Evolutionary conservation across 2,329 filamentous ascomycete genomes (phyloP).

Genomic region (Fusarium sp.): DNA sequence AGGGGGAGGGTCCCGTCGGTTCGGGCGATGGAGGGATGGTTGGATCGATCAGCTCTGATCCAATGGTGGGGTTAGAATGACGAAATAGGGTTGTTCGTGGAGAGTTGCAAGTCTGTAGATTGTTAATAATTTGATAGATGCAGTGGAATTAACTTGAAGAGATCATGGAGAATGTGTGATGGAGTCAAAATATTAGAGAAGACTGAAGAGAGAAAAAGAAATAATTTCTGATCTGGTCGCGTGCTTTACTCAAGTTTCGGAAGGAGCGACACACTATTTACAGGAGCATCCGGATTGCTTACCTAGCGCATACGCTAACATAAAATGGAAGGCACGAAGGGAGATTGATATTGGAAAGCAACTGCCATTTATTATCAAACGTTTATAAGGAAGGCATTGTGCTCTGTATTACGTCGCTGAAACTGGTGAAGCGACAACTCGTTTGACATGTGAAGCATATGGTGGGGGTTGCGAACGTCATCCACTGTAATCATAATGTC

Average conservation of each 20-base stretch:
- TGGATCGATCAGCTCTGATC: conserved; percentile 35
- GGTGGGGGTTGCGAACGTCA: conserved; percentile 6
- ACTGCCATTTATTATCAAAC: background rate
- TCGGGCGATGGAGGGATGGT: conserved; percentile 35
- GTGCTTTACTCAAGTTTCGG: conserved; percentile 28
- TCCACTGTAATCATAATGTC: background rate
- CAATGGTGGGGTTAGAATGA: conserved; percentile 40
- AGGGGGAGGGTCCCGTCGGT: conserved; percentile 35
- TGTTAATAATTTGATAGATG: background rate
- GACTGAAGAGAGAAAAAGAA: conserved; percentile 1
- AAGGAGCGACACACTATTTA: conserved; percentile 8
- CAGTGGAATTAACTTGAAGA: background rate
- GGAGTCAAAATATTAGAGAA: background rate
- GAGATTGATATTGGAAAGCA: background rate
- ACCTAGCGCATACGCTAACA: conserved; percentile 18
- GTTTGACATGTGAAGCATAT: background rate
- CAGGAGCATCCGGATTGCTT: conserved; percentile 26
- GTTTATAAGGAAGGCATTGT: background rate
- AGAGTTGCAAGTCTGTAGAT: conserved; percentile 3
- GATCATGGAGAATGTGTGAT: background rate
- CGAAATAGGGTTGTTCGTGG: conserved; percentile 36
- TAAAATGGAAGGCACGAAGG: background rate
- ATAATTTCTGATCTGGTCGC: conserved; percentile 24
- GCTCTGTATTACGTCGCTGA: background rate
- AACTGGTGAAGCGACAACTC: conserved; percentile 3